A percentile compares a stretch with the other conserved stretches of the same genome.
Evolutionary conservation across 2,329 filamentous ascomycete species (phyloP).

Genomic region (Eutypella sp.): DNA sequence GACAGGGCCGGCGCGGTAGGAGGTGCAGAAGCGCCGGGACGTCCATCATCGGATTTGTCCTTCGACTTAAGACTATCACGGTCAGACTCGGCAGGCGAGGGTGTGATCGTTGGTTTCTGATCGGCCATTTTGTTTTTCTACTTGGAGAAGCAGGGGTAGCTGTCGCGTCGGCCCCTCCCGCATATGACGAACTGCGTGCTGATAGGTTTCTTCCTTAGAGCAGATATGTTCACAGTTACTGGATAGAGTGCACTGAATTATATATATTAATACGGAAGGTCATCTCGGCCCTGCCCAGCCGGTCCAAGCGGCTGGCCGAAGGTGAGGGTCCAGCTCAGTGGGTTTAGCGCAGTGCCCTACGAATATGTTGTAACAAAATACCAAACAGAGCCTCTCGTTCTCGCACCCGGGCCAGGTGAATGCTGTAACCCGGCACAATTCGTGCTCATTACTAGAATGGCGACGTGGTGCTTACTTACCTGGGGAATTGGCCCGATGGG

Average conservation of each 20-base stretch:
- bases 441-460: slow-evolving; percentile 5
- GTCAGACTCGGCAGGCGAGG: slow-evolving; percentile 7
- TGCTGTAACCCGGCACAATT: too few species aligned
- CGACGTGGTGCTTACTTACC: slow-evolving; percentile 5
- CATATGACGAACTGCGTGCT: neutral
- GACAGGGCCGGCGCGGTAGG: slow-evolving; percentile 19
- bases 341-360: too few species aligned
- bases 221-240: too few species aligned
- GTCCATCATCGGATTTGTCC: slow-evolving; percentile 6
- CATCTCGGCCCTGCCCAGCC: too few species aligned
- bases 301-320: too few species aligned
- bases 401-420: neutral
- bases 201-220: too few species aligned
- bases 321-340: too few species aligned
- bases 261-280: too few species aligned
- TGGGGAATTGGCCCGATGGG: neutral
- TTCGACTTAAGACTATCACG: slow-evolving; percentile 7
- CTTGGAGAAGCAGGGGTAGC: neutral
- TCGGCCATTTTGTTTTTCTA: slow-evolving; percentile 13
- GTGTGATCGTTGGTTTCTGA: slow-evolving; percentile 4
- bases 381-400: neutral
- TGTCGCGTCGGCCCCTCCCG: slow-evolving; percentile 1
- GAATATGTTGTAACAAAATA: too few species aligned
- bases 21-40: slow-evolving; percentile 2
- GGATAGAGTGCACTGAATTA: too few species aligned